phyloP scores from a whole-genome alignment of 2,329 filamentous ascomycete genomes.

The Venturia oleaginea region DNA sequence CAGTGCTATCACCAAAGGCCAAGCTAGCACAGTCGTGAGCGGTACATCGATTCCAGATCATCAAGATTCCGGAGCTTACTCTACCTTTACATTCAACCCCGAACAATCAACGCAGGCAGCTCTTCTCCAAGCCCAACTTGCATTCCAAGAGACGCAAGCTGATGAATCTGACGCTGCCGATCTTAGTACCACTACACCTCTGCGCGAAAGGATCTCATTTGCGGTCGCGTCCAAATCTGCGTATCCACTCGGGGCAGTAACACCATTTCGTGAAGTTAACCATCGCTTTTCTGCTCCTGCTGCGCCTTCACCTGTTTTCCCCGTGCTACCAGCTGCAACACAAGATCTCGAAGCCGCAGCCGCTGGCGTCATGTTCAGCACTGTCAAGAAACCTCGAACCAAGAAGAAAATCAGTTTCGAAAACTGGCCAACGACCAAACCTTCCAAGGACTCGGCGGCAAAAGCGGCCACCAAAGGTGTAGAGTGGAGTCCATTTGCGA shows the following conservation, averaged over 20 bases:
- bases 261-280: constrained; percentile 8
- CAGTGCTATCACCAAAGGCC: not conserved
- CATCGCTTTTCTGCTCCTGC: not conserved
- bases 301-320: not conserved
- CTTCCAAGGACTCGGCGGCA: not conserved
- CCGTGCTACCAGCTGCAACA: constrained; percentile 2
- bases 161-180: not conserved
- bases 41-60: constrained; percentile 1
- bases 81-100: constrained; percentile 1
- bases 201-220: not conserved
- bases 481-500: constrained; percentile 4
- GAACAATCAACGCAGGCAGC: constrained; percentile 29
- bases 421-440: constrained; percentile 4
- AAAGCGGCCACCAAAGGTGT: not conserved
- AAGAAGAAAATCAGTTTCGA: constrained; percentile 11
- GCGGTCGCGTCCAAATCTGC: not conserved
- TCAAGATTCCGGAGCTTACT: constrained; percentile 10
- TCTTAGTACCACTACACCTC: not conserved
- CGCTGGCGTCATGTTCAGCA: constrained; percentile 7
- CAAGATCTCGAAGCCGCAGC: constrained; percentile 13
- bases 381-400: constrained; percentile 11
- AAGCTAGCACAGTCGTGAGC: not conserved
- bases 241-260: not conserved
- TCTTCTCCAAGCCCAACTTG: constrained; percentile 25
- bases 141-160: constrained; percentile 23